Evolutionary conservation across 805 yeast species (phyloP).

Genomic region (Candida ipomoeae): DNA sequence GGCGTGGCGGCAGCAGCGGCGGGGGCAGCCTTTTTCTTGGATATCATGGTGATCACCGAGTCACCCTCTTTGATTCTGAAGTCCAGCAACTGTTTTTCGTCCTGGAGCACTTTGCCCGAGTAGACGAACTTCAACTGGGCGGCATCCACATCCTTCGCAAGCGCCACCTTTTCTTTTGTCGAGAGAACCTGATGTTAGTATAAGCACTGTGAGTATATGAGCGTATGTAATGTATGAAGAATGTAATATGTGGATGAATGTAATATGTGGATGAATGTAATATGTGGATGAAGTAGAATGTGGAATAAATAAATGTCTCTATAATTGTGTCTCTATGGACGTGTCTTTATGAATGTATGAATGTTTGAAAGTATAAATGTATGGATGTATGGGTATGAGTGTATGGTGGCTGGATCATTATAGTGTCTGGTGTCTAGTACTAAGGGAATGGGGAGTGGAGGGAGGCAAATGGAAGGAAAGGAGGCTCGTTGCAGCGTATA

Average conservation of each 20-base stretch:
- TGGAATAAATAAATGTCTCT: no score
- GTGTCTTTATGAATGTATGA: no score
- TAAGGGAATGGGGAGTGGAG: not conserved
- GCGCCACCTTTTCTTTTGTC: constrained; percentile 72
- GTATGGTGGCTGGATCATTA: no score
- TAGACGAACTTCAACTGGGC: constrained; percentile 83
- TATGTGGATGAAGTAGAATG: no score
- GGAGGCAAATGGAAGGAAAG: not conserved
- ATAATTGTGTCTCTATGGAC: no score
- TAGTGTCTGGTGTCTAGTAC: no score
- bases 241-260: no score
- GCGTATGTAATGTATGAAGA: no score
- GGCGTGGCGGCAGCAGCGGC: constrained; percentile 17
- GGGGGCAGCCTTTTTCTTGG: constrained; percentile 38
- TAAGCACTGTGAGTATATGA: no score
- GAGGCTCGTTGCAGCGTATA: constrained; percentile 7
- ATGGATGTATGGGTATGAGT: no score
- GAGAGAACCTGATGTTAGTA: constrained; percentile 43
- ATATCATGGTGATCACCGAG: constrained; percentile 88
- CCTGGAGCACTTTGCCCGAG: constrained; percentile 86
- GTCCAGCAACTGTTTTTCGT: constrained; percentile 67
- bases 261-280: no score
- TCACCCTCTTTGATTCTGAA: constrained; percentile 81
- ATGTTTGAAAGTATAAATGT: no score
- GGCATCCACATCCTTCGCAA: constrained; percentile 62